Conservation (phyloP, 345 rosid genomes). For the Combretum micranthum region DNA sequence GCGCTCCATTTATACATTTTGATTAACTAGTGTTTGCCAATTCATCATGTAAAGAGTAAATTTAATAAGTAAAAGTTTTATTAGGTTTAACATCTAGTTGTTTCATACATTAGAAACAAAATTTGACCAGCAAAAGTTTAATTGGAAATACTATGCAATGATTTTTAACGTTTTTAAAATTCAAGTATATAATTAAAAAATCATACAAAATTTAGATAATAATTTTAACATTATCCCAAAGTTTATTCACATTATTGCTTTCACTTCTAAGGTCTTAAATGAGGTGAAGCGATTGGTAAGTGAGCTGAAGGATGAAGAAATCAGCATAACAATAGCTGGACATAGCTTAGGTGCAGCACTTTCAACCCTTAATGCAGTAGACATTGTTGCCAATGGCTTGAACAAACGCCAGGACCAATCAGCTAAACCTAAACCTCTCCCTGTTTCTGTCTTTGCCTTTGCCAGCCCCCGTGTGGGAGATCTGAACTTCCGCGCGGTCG, state of each 20-base stretch:
- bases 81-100: no score
- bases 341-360: constrained; percentile 61
- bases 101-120: no score
- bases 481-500: constrained; percentile 11
- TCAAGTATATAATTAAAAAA: not conserved
- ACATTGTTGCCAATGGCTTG: constrained; percentile 30
- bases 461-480: constrained; percentile 55
- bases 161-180: not conserved
- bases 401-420: constrained; percentile 14
- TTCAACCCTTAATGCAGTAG: constrained; percentile 45
- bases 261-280: constrained; percentile 29
- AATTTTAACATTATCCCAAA: no score
- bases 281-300: constrained; percentile 46
- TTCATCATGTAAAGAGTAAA: no score
- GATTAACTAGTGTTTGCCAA: no score
- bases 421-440: constrained; percentile 16
- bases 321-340: constrained; percentile 49
- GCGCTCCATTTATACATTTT: no score
- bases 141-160: no score
- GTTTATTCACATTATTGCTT: not conserved
- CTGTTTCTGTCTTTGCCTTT: constrained; percentile 44
- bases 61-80: no score
- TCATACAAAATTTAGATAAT: not conserved
- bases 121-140: no score
- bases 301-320: constrained; percentile 43